These are phyloP conservation scores for Dothideomycetidae sp. DNA, from an alignment of 2,329 filamentous ascomycete species.

Conservation along the genomic window DNA sequence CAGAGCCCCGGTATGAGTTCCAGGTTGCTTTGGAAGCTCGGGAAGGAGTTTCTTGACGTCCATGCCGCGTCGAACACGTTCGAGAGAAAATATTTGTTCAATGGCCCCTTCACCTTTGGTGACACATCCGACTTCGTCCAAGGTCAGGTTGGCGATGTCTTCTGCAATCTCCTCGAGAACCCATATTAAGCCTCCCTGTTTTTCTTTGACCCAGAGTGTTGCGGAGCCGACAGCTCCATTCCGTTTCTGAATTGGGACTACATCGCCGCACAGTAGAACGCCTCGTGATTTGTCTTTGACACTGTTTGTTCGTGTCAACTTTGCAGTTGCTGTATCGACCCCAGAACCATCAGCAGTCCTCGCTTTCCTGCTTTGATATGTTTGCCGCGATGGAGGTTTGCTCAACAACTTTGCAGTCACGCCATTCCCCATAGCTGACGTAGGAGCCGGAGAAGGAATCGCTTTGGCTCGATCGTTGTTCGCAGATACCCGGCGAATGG, in stretches of 20 bases:
- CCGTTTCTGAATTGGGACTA: slow-evolving; percentile 94
- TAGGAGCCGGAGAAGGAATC: slow-evolving; percentile 19
- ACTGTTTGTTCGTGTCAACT: slow-evolving; percentile 44
- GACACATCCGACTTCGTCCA: slow-evolving; percentile 66
- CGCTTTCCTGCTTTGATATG: slow-evolving; percentile 41
- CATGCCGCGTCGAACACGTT: slow-evolving; percentile 50
- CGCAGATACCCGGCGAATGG: neutral
- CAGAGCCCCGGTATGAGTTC: slow-evolving; percentile 55
- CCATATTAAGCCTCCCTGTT: slow-evolving; percentile 86
- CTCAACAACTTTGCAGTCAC: slow-evolving; percentile 79
- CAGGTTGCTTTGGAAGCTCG: slow-evolving; percentile 62
- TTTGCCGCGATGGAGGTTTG: slow-evolving; percentile 54
- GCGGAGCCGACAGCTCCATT: slow-evolving; percentile 86
- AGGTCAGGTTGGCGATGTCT: slow-evolving; percentile 63
- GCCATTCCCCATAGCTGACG: slow-evolving; percentile 56
- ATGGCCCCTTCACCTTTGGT: slow-evolving; percentile 58
- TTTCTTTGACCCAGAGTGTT: slow-evolving; percentile 97
- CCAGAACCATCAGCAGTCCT: slow-evolving; percentile 49
- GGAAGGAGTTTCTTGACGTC: slow-evolving; percentile 70
- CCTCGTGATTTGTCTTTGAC: slow-evolving; percentile 65
- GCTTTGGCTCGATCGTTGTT: slow-evolving; percentile 1
- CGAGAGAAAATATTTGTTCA: slow-evolving; percentile 73
- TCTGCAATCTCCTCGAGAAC: slow-evolving; percentile 96
- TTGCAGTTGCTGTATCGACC: slow-evolving; percentile 29
- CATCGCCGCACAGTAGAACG: slow-evolving; percentile 86